Conservation (phyloP, 192 early-diverging fungal genomes). For the Blastocladiella britannica region DNA sequence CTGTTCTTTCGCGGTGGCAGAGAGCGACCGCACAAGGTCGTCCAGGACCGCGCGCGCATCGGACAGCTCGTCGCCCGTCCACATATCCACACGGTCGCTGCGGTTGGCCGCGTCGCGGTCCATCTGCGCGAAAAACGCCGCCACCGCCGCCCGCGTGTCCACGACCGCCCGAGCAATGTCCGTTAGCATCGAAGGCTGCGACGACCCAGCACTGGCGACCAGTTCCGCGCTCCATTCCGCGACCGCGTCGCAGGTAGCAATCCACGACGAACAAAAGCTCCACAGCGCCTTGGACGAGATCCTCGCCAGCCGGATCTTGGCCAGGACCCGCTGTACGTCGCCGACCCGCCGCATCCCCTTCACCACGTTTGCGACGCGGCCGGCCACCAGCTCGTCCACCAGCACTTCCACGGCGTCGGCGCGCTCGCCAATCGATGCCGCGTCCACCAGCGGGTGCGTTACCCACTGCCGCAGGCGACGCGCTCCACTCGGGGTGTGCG, state of each 20-base stretch:
- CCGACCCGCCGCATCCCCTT: conserved; percentile 22
- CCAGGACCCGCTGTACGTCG: conserved; percentile 31
- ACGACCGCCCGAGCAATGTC: no score
- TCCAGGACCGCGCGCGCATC: conserved; percentile 28
- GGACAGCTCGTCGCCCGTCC: conserved; percentile 25
- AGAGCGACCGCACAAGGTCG: conserved; percentile 35
- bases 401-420: conserved; percentile 1
- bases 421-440: not conserved
- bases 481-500: conserved; percentile 38
- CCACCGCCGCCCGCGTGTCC: no score
- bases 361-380: conserved; percentile 21
- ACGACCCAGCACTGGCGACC: conserved; percentile 1
- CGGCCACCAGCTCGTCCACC: conserved; percentile 9
- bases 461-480: conserved; percentile 49
- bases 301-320: no score
- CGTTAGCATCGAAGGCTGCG: no score
- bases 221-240: conserved; percentile 16
- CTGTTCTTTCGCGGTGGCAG: conserved; percentile 41
- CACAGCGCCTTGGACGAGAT: no score
- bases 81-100: conserved; percentile 22
- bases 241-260: conserved; percentile 22
- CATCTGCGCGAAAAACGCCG: conserved; percentile 4
- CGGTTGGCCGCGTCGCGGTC: conserved; percentile 17
- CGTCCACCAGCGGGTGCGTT: conserved; percentile 35
- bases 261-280: no score